Evolutionary conservation across 139 green algal species (phyloP).

Genomic region (Desmodesmus armatus): DNA sequence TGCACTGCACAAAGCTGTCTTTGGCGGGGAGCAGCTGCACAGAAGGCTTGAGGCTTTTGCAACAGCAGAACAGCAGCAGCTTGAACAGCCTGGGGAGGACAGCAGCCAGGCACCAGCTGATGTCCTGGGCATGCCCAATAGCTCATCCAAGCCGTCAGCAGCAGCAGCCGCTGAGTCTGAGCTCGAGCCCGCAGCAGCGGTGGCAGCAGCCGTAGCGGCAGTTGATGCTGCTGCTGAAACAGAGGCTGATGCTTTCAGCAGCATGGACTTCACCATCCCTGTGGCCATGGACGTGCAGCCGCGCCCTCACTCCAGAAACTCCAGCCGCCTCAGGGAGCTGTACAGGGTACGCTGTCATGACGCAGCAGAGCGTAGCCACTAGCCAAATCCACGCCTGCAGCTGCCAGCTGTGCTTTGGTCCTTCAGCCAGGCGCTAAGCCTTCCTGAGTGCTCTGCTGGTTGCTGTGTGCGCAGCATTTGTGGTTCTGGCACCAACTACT

Average conservation of each 20-base stretch:
- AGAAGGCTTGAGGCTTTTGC: background rate
- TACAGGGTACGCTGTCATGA: too few relatives aligned
- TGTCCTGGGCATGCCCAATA: background rate
- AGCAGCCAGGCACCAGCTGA: background rate
- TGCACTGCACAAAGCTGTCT: too few relatives aligned
- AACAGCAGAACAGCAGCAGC: background rate
- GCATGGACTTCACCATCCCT: constrained; percentile 34
- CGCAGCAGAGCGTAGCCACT: too few relatives aligned
- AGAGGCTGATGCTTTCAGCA: background rate
- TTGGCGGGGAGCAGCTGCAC: background rate
- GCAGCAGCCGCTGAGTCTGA: background rate
- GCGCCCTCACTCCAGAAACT: background rate
- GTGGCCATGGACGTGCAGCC: constrained; percentile 7
- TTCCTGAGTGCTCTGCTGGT: background rate
- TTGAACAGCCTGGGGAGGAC: background rate
- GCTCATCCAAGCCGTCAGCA: background rate
- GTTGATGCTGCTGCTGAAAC: background rate
- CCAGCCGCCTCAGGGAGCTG: constrained; percentile 14
- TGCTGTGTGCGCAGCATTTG: too few relatives aligned
- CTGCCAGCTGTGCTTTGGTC: too few relatives aligned
- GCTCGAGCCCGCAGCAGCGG: background rate
- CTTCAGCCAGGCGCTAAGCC: too few relatives aligned
- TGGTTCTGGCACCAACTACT: too few relatives aligned
- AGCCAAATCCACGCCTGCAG: too few relatives aligned
- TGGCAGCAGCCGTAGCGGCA: background rate